Evolutionary conservation across 2,329 filamentous ascomycete genomes (phyloP).

Genomic region (Hirsutella rhossiliensis): DNA sequence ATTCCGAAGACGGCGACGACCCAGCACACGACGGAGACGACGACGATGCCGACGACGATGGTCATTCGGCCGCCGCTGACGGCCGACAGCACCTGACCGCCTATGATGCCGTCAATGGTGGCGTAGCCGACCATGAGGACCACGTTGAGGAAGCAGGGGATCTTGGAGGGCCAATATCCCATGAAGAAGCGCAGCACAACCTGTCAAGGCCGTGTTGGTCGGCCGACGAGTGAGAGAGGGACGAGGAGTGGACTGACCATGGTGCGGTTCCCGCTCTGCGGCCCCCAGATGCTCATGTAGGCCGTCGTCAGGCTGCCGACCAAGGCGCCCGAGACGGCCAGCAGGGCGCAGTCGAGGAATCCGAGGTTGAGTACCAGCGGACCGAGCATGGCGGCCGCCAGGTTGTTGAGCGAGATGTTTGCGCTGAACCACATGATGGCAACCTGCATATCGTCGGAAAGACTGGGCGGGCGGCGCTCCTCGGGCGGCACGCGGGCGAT

Average conservation of each 20-base stretch:
- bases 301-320: slow-evolving; percentile 61
- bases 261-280: slow-evolving; percentile 61
- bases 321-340: slow-evolving; percentile 64
- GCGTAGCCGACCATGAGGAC: slow-evolving; percentile 68
- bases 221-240: not conserved
- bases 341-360: slow-evolving; percentile 60
- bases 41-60: slow-evolving; percentile 61
- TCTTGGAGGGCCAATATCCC: slow-evolving; percentile 42
- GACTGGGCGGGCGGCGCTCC: slow-evolving; percentile 21
- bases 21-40: slow-evolving; percentile 62
- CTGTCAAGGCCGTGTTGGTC: slow-evolving; percentile 5
- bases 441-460: slow-evolving; percentile 23
- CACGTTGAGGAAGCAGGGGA: slow-evolving; percentile 20
- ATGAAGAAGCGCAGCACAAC: slow-evolving; percentile 67
- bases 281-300: slow-evolving; percentile 69
- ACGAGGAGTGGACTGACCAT: slow-evolving; percentile 37
- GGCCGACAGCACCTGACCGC: slow-evolving; percentile 63
- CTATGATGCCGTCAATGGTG: slow-evolving; percentile 67
- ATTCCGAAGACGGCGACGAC: slow-evolving; percentile 53
- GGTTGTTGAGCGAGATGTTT: slow-evolving; percentile 30
- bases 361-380: slow-evolving; percentile 58
- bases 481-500: slow-evolving; percentile 25
- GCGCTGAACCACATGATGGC: slow-evolving; percentile 31
- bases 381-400: slow-evolving; percentile 58
- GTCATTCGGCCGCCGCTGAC: slow-evolving; percentile 55